These are phyloP conservation scores for Fusarium algeriense DNA, from an alignment of 2,329 filamentous ascomycete genomes.

Conservation along the genomic window DNA sequence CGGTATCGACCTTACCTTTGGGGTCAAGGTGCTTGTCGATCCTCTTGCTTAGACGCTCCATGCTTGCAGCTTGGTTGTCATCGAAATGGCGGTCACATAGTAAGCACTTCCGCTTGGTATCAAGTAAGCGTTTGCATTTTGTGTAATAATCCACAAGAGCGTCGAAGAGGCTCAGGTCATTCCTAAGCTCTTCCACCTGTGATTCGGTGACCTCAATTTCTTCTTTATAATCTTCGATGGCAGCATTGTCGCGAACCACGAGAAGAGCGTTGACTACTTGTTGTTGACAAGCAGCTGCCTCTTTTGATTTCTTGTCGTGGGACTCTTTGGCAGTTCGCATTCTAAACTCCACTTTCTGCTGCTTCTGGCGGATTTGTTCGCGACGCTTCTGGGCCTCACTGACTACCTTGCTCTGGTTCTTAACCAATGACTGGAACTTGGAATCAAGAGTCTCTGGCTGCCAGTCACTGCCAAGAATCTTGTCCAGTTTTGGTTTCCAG, in stretches of 20 bases:
- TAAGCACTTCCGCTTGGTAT: constrained; percentile 78
- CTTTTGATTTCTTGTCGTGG: constrained; percentile 72
- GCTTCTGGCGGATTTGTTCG: constrained; percentile 77
- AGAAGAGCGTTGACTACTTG: constrained; percentile 65
- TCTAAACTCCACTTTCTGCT: constrained; percentile 81
- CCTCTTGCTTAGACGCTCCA: constrained; percentile 73
- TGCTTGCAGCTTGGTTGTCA: constrained; percentile 67
- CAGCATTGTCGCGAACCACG: constrained; percentile 57
- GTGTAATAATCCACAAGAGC: constrained; percentile 78
- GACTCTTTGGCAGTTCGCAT: constrained; percentile 75
- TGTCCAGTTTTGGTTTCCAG: constrained; percentile 77
- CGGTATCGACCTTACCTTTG: constrained; percentile 70
- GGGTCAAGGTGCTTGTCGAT: constrained; percentile 74
- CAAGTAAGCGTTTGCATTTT: constrained; percentile 73
- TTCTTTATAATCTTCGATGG: constrained; percentile 66
- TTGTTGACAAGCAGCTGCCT: constrained; percentile 71
- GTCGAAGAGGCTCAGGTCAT: constrained; percentile 76
- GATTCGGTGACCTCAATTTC: constrained; percentile 65
- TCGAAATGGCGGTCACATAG: constrained; percentile 80
- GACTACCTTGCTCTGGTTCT: constrained; percentile 68
- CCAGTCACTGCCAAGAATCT: constrained; percentile 76
- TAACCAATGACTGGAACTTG: constrained; percentile 74
- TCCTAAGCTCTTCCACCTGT: constrained; percentile 71
- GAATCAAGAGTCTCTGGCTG: constrained; percentile 75
- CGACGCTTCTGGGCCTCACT: constrained; percentile 76